Evolutionary conservation across 75 land plant species (phyloP).

Genomic region (Cupressus sempervirens): DNA sequence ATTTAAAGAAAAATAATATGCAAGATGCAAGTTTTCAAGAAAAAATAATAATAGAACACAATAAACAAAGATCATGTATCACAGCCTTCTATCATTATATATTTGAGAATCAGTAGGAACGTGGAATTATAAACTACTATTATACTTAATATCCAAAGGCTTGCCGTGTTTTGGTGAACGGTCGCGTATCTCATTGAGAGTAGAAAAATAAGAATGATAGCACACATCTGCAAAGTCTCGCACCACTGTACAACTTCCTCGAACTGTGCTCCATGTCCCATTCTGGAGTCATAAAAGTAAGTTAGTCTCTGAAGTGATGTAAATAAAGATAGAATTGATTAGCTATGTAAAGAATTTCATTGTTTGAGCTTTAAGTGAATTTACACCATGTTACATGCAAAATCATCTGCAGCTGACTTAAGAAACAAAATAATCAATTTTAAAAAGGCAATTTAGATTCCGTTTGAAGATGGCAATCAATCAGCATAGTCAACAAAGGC

Average conservation of each 20-base stretch:
- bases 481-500: not conserved
- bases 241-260: slow-evolving; percentile 75
- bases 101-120: slow-evolving; percentile 1
- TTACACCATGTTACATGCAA: not conserved
- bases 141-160: slow-evolving; percentile 75
- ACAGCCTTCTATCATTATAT: not conserved
- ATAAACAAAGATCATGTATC: not conserved
- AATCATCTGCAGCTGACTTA: not conserved
- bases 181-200: slow-evolving; percentile 63
- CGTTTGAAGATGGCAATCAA: not conserved
- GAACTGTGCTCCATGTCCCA: slow-evolving; percentile 61
- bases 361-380: not conserved
- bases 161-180: slow-evolving; percentile 35
- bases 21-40: not conserved
- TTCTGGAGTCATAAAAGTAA: slow-evolving; percentile 42
- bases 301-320: not conserved
- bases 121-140: not conserved
- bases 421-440: not conserved
- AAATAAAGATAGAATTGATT: not conserved
- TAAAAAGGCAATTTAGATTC: not conserved
- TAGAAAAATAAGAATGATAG: slow-evolving; percentile 80
- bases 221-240: slow-evolving; percentile 80
- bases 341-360: not conserved
- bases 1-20: not conserved
- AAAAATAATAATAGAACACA: not conserved